Evolutionary conservation across 306 rosid genomes (phyloP).

Genomic region (Mimosa pudica): DNA sequence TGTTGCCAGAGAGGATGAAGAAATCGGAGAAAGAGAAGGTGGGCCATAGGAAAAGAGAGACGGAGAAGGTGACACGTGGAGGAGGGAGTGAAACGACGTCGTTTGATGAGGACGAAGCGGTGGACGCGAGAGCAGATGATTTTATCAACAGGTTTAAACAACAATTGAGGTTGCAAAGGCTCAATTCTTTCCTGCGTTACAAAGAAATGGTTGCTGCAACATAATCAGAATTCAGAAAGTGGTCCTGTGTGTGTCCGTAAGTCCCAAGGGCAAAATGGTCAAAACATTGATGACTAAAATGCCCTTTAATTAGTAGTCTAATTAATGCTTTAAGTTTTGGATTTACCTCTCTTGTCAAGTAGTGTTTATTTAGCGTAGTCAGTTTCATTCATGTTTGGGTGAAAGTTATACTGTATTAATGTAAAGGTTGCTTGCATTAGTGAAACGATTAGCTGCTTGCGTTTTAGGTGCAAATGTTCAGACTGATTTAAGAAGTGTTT

Average conservation of each 20-base stretch:
- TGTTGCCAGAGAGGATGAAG: slow-evolving; percentile 43
- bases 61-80: slow-evolving; percentile 35
- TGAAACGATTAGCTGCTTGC: not conserved
- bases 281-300: not conserved
- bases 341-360: not conserved
- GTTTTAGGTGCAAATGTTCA: not conserved
- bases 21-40: slow-evolving; percentile 42
- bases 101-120: slow-evolving; percentile 50
- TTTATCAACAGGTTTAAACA: slow-evolving; percentile 76
- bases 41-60: slow-evolving; percentile 33
- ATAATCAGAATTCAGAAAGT: not conserved
- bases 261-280: not conserved
- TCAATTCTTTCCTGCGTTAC: slow-evolving; percentile 63
- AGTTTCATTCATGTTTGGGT: not conserved
- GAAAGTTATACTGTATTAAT: not conserved
- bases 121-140: slow-evolving; percentile 81
- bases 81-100: slow-evolving; percentile 21
- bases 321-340: too few species aligned
- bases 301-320: too few species aligned
- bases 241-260: not conserved
- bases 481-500: not conserved
- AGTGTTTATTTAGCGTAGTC: not conserved
- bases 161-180: slow-evolving; percentile 77
- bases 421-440: slow-evolving; percentile 15
- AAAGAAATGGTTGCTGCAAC: slow-evolving; percentile 35